These are phyloP conservation scores for Elongisporangium undulatum DNA, from an alignment of 352 stramenopile species.

Conservation along the genomic window DNA sequence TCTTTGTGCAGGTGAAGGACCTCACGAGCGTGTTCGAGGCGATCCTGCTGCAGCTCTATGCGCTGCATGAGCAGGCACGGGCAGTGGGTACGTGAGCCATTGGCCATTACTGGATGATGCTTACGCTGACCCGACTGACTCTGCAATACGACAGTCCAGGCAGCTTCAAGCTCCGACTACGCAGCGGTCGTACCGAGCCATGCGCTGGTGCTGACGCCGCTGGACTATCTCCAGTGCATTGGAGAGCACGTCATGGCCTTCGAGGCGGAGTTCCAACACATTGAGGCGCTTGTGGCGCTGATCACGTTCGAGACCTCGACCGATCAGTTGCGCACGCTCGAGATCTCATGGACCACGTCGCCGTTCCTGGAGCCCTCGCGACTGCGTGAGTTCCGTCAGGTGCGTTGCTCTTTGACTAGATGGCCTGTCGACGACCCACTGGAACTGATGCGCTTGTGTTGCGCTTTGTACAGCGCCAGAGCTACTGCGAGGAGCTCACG, in stretches of 20 bases:
- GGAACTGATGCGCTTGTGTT: neutral
- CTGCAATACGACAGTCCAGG: conserved; percentile 7
- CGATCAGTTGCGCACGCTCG: conserved; percentile 66
- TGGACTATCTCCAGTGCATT: conserved; percentile 76
- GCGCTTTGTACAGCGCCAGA: neutral
- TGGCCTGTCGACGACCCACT: no score
- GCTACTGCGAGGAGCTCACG: neutral
- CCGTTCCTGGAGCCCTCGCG: conserved; percentile 61
- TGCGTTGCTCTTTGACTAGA: conserved; percentile 8
- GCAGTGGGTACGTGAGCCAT: conserved; percentile 21
- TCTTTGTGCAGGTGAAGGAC: conserved; percentile 56
- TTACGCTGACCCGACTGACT: neutral
- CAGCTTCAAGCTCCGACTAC: neutral
- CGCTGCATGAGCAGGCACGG: conserved; percentile 31
- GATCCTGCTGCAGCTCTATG: conserved; percentile 60
- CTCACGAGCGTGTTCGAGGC: conserved; percentile 38
- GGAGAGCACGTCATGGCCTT: conserved; percentile 58
- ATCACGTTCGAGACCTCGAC: conserved; percentile 70
- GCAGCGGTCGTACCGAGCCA: conserved; percentile 3
- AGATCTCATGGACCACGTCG: conserved; percentile 79
- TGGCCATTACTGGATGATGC: neutral
- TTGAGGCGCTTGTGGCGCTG: conserved; percentile 56
- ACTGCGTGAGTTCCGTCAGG: conserved; percentile 46
- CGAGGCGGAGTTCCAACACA: conserved; percentile 79
- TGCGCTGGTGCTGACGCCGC: conserved; percentile 23